Percentiles rank a stretch among this genome's conserved stretches.
These are phyloP conservation scores for Ilex paraguariensis DNA, from an alignment of 305 asterid species.

Conservation along the genomic window DNA sequence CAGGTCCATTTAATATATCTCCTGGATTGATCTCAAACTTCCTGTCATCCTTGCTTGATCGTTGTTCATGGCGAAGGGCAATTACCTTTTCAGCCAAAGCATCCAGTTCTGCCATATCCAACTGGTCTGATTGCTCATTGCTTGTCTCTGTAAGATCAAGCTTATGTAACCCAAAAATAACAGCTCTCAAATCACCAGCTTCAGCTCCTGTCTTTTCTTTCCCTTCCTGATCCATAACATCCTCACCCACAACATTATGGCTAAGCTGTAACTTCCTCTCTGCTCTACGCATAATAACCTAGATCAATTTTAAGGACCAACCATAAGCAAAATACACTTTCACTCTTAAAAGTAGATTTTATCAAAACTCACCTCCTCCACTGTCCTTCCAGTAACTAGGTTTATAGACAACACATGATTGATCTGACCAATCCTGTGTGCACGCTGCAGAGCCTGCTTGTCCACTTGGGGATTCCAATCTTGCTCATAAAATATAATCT, in stretches of 20 bases:
- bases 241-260: constrained; percentile 77
- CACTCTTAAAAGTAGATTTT: constrained; percentile 8
- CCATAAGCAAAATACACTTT: constrained; percentile 11
- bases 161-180: constrained; percentile 71
- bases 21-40: constrained; percentile 58
- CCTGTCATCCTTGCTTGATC: constrained; percentile 35
- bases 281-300: constrained; percentile 92
- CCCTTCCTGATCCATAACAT: constrained; percentile 40
- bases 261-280: constrained; percentile 83
- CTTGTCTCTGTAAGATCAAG: constrained; percentile 59
- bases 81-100: constrained; percentile 62
- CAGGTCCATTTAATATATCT: constrained; percentile 35
- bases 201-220: constrained; percentile 52
- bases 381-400: constrained; percentile 67
- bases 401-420: constrained; percentile 82
- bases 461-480: constrained; percentile 99
- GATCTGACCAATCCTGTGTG: constrained; percentile 91
- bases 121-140: constrained; percentile 40
- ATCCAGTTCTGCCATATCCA: constrained; percentile 37
- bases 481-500: constrained; percentile 96
- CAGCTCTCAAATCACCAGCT: constrained; percentile 72
- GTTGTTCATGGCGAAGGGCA: constrained; percentile 44
- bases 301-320: constrained; percentile 23
- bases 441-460: constrained; percentile 98
- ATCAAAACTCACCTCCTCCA: constrained; percentile 72